Evolutionary conservation across 2,329 filamentous ascomycete species (phyloP), one percentile per base, ranked within the genome.

Genomic region (Pyrenophora seminiperda): DNA sequence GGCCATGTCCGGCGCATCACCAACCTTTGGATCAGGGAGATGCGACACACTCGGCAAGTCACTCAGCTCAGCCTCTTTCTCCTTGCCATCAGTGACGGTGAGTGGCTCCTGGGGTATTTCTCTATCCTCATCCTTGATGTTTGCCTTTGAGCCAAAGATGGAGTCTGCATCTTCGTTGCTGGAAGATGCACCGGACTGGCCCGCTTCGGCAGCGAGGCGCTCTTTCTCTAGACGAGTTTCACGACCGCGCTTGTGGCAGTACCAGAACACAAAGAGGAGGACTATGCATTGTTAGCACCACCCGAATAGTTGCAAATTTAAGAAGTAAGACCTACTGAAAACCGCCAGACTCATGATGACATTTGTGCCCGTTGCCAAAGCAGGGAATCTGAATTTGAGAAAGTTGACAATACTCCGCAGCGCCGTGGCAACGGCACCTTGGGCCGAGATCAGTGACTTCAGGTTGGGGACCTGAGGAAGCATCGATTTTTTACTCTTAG

Each of bases 251-350:
- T 97, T 97, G 75, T 97, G 88, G 76, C 92, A 97, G 76, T 97
- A 99, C 92, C 93, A 99, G 64, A 97, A 86, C 36, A 96, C 90
- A 69, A 96, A 94, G 48, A 99, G 82, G 13, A 97, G 81, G 46
- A 97, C 90, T 73, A 42, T 1, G 29, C 5, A 7, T 6, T 18
- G 50, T 73, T 56, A 73, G 66, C 24, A 48, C 9, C 7, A 17
- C 2, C 5, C 37, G n/a, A 29, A 27, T 36, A 15, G 32, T 24
- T 30, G 7, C 5, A 7, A 9, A 9, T 1, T 19, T 27, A 17
- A 33, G n/a, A n/a, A n/a, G 5, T 18, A 15, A n/a, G 19, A 80
- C 88, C 80, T 81, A 93, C 91, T 79, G 66, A 95, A 96, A 1
- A 97, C 77, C 0, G 90, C 91, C 58, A 97, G 78, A 56, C 90